Evolutionary conservation across 345 rosid genomes (phyloP).

Genomic region (Populus tremula): DNA sequence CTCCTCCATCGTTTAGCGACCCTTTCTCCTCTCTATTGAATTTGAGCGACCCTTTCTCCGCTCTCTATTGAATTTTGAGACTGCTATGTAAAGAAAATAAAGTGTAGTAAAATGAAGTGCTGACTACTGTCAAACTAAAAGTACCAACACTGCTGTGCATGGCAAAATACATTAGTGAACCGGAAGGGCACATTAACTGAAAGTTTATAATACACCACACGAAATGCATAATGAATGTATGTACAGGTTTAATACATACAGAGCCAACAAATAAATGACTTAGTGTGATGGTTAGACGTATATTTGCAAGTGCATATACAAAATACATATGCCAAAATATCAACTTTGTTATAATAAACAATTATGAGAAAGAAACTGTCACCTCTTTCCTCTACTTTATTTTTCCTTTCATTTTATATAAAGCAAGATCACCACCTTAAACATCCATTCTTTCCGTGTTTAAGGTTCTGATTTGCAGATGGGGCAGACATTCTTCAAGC

Average conservation of each 20-base stretch:
- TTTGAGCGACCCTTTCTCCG: no score
- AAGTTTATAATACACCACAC: constrained; percentile 15
- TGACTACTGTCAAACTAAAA: no score
- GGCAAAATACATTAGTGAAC: neutral
- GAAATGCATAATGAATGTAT: constrained; percentile 20
- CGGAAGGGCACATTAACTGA: neutral
- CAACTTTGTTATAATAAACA: constrained; percentile 32
- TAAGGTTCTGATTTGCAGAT: constrained; percentile 80
- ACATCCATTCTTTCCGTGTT: constrained; percentile 12
- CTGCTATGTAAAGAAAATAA: no score
- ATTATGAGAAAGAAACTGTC: constrained; percentile 21
- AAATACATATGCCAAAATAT: constrained; percentile 39
- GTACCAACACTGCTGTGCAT: neutral
- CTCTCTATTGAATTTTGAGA: no score
- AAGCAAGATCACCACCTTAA: constrained; percentile 6
- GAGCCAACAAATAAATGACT: constrained; percentile 38
- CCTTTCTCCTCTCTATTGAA: no score
- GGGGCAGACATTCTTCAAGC: constrained; percentile 78
- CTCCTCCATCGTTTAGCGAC: no score
- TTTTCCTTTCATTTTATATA: neutral
- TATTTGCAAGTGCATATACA: constrained; percentile 45
- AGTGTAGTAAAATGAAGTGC: no score
- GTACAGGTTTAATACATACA: constrained; percentile 34
- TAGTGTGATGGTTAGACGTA: constrained; percentile 35
- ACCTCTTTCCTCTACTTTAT: constrained; percentile 21